These are phyloP conservation scores for Kazachstania viticola DNA, from an alignment of 805 yeast species.

Conservation along the genomic window DNA sequence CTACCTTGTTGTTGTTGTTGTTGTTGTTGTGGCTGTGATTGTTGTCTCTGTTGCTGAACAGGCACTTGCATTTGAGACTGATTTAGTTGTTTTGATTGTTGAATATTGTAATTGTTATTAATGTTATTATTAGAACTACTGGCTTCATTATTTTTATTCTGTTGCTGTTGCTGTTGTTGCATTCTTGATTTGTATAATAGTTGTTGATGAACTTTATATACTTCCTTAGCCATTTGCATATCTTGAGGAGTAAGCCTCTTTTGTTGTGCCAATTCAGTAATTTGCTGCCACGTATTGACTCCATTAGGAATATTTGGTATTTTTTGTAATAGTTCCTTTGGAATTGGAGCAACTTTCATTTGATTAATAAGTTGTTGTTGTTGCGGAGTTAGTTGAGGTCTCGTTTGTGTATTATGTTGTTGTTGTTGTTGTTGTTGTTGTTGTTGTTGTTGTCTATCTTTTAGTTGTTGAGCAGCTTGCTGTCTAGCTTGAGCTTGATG, in stretches of 20 bases:
- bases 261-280: conserved; percentile 25
- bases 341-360: conserved; percentile 54
- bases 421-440: conserved; percentile 29
- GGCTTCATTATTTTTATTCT: too few species aligned
- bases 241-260: conserved; percentile 24
- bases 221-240: conserved; percentile 21
- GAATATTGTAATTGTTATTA: conserved; percentile 18
- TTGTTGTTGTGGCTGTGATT: conserved; percentile 5
- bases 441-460: conserved; percentile 39
- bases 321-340: conserved; percentile 17
- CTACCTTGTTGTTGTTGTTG: conserved; percentile 17
- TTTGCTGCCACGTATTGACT: conserved; percentile 61
- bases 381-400: conserved; percentile 14
- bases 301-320: conserved; percentile 43
- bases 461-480: conserved; percentile 42
- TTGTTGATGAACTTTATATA: conserved; percentile 57
- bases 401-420: conserved; percentile 16
- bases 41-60: conserved; percentile 17
- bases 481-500: conserved; percentile 44
- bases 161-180: conserved; percentile 29
- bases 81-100: conserved; percentile 10
- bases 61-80: conserved; percentile 11
- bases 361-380: conserved; percentile 30
- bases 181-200: conserved; percentile 37
- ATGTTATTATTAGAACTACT: conserved; percentile 23